Evolutionary conservation across 2,329 filamentous ascomycete species (phyloP).

Genomic region (Trichoderma atrobrunneum): DNA sequence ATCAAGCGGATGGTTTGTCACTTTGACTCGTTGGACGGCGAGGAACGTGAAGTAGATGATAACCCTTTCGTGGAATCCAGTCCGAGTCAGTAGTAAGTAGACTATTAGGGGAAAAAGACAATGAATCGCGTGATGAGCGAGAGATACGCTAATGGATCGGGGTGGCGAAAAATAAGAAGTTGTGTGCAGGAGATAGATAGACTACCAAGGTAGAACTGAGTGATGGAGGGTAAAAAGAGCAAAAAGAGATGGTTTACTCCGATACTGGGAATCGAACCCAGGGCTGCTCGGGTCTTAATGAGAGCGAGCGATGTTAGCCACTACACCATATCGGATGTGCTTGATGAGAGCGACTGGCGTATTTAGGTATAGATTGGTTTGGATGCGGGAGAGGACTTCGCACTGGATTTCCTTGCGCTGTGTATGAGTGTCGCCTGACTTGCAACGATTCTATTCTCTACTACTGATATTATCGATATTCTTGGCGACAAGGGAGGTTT

Average conservation of each 20-base stretch:
- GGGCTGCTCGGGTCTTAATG: conserved; percentile 19
- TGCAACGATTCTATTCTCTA: too few relatives aligned
- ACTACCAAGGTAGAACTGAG: neutral
- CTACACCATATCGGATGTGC: conserved; percentile 35
- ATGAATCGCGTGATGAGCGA: neutral
- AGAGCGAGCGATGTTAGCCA: conserved; percentile 37
- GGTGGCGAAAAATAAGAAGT: neutral
- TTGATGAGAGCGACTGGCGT: neutral
- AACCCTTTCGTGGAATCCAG: neutral
- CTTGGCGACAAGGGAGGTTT: too few relatives aligned
- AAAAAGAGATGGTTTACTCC: conserved; percentile 7
- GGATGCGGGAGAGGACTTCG: neutral
- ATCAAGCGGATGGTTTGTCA: neutral
- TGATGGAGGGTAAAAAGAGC: too few relatives aligned
- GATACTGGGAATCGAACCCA: conserved; percentile 23
- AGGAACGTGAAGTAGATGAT: neutral
- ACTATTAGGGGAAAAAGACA: neutral
- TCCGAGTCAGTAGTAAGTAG: neutral
- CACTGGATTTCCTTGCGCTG: too few relatives aligned
- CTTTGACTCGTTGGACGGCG: neutral
- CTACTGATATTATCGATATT: too few relatives aligned
- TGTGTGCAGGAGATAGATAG: too few relatives aligned
- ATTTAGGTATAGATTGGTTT: neutral
- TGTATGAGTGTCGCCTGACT: too few relatives aligned
- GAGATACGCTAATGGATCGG: neutral